Percentiles rank a stretch among this genome's conserved stretches.
These are phyloP conservation scores for Novymonas esmeraldas DNA, from an alignment of 208 protist species.

Conservation along the genomic window DNA sequence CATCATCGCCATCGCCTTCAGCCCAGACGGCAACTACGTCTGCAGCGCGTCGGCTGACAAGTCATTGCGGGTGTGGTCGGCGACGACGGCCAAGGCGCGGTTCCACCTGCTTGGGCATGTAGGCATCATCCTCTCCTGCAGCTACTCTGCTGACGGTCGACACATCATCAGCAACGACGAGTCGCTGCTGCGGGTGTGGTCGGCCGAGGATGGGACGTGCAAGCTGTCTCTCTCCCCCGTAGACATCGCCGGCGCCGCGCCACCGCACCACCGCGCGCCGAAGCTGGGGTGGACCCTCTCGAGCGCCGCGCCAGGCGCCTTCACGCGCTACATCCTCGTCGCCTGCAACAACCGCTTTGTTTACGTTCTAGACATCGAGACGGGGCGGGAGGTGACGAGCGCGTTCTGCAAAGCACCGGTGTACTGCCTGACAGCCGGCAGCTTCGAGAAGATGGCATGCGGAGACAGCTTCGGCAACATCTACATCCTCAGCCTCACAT, in stretches of 20 bases:
- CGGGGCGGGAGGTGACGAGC: slow-evolving; percentile 66
- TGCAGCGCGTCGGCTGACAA: slow-evolving; percentile 85
- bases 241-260: slow-evolving; percentile 51
- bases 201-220: slow-evolving; percentile 56
- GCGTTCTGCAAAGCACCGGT: slow-evolving; percentile 87
- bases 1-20: slow-evolving; percentile 83
- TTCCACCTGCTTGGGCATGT: slow-evolving; percentile 73
- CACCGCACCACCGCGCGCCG: slow-evolving; percentile 24
- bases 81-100: slow-evolving; percentile 62
- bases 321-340: slow-evolving; percentile 68
- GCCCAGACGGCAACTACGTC: slow-evolving; percentile 68
- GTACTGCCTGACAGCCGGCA: slow-evolving; percentile 82
- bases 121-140: slow-evolving; percentile 84
- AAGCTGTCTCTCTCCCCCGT: slow-evolving; percentile 54
- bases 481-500: slow-evolving; percentile 37
- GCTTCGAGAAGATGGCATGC: slow-evolving; percentile 50
- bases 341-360: slow-evolving; percentile 89
- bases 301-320: slow-evolving; percentile 70
- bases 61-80: slow-evolving; percentile 85
- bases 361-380: slow-evolving; percentile 78
- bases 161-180: slow-evolving; percentile 92
- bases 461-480: slow-evolving; percentile 93
- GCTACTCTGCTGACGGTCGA: slow-evolving; percentile 75
- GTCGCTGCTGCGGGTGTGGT: slow-evolving; percentile 76
- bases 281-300: slow-evolving; percentile 82